Conservation (phyloP, 768 basidiomycete genomes). For the Amanita pallidorosea region DNA sequence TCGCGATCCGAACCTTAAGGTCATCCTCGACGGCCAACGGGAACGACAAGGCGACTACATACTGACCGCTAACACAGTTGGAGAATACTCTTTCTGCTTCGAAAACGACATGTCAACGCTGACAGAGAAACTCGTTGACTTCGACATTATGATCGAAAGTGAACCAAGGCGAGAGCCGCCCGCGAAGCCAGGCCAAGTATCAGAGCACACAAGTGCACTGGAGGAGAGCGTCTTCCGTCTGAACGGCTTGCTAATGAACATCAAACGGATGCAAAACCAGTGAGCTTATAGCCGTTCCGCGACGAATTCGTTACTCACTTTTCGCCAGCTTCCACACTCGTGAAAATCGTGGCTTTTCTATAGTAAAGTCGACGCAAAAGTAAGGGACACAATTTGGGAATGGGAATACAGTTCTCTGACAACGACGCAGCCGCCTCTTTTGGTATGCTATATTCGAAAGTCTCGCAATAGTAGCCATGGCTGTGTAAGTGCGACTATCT, state of each 20-base stretch:
- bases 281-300: conserved; percentile 24
- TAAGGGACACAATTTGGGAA: conserved; percentile 18
- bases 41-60: conserved; percentile 98
- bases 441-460: conserved; percentile 89
- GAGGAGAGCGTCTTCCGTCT: conserved; percentile 95
- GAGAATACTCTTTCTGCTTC: conserved; percentile 95
- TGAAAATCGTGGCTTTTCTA: conserved; percentile 89
- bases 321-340: conserved; percentile 77
- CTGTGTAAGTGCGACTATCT: conserved; percentile 45
- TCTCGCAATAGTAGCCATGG: conserved; percentile 73
- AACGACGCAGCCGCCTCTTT: conserved; percentile 62
- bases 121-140: conserved; percentile 89
- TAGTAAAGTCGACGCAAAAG: conserved; percentile 87
- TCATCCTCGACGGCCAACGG: conserved; percentile 77
- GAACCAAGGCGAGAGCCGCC: conserved; percentile 88
- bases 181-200: conserved; percentile 77
- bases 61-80: conserved; percentile 84
- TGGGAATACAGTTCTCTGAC: conserved; percentile 5
- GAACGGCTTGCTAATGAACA: conserved; percentile 75
- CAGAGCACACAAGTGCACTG: conserved; percentile 85
- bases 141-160: conserved; percentile 97
- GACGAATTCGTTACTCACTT: conserved; percentile 3
- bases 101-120: conserved; percentile 95
- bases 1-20: conserved; percentile 82
- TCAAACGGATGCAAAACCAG: conserved; percentile 93